phyloP scores from a whole-genome alignment of 2,329 filamentous ascomycete genomes.

The Xylaria digitata region DNA sequence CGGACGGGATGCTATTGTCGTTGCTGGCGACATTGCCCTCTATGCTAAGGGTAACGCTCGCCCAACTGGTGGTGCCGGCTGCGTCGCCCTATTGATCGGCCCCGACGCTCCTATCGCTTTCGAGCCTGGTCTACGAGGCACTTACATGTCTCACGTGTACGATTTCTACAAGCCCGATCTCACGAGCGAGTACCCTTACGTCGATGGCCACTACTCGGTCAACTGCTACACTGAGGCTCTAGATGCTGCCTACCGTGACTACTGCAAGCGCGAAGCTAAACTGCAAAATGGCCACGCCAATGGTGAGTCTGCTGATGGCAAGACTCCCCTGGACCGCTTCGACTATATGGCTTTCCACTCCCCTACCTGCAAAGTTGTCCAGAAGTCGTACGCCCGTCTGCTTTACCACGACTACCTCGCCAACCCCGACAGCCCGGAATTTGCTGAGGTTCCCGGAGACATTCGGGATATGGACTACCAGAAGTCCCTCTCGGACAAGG shows the following conservation, averaged over 20 bases:
- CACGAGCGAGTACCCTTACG: slow-evolving; percentile 86
- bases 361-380: slow-evolving; percentile 86
- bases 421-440: slow-evolving; percentile 73
- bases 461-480: slow-evolving; percentile 82
- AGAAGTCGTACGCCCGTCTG: slow-evolving; percentile 85
- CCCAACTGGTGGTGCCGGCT: slow-evolving; percentile 83
- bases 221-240: slow-evolving; percentile 85
- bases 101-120: slow-evolving; percentile 80
- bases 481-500: slow-evolving; percentile 83
- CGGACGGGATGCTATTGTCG: slow-evolving; percentile 81
- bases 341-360: slow-evolving; percentile 87
- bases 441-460: slow-evolving; percentile 80
- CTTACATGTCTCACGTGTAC: slow-evolving; percentile 85
- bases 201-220: slow-evolving; percentile 85
- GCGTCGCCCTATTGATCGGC: slow-evolving; percentile 81
- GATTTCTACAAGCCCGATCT: slow-evolving; percentile 93
- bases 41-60: slow-evolving; percentile 86
- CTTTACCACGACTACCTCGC: slow-evolving; percentile 87
- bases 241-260: slow-evolving; percentile 83
- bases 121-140: slow-evolving; percentile 82
- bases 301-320: slow-evolving; percentile 55
- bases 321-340: slow-evolving; percentile 80
- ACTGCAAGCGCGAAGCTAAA: slow-evolving; percentile 77
- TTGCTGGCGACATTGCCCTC: slow-evolving; percentile 84
- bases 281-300: slow-evolving; percentile 67